Evolutionary conservation across 306 rosid species (phyloP), one percentile per base, ranked within the genome.

Genomic region (Castanopsis chinensis): DNA sequence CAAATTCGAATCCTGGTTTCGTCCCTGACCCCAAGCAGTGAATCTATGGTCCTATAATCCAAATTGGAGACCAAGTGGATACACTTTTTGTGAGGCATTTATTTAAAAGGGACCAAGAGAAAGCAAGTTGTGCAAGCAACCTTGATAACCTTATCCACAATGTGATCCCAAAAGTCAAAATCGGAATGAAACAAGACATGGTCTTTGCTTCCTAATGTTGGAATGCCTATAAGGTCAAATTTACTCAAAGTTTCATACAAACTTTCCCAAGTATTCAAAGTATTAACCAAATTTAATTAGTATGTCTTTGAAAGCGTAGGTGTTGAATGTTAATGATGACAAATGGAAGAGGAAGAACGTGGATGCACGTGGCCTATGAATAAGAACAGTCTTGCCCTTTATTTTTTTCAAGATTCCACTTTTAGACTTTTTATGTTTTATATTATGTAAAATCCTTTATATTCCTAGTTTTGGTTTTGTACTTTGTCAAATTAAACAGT

Each of bases 331-430:
- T 63, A 7, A 63, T 5, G 17, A 49, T 59, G 65, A 21, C 7
- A 13, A 14, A 21, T 3, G 65, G 25, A 59, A 12, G 0, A 59
- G 6, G 65, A 41, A 8, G 17, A 49, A 12, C 75, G 68, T 59
- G 81, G 78, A 5, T 37, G 82, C 87, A 85, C 87, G 87, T 82
- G 88, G 88, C 18, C 75, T 71, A 72, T 82, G 85, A 80, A 71
- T 57, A 5, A 59, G 27, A 69, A 20, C 60, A 20, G 49, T 33
- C 3, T 59, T 35, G 58, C 52, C 9, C 30, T 21, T 69, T 84
- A 4, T 1, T 25, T 64, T 32, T 12, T 1, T 25, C 65, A 58
- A 21, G 0, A 9, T 58, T 1, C 30, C 15, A 8, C 64, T 21
- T n/a, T 58, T 20, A 58, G 64, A 58, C 64, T 21, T 58, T n/a